Conservation (phyloP, 2,329 filamentous ascomycete species). For the Fusarium incarnatum region DNA sequence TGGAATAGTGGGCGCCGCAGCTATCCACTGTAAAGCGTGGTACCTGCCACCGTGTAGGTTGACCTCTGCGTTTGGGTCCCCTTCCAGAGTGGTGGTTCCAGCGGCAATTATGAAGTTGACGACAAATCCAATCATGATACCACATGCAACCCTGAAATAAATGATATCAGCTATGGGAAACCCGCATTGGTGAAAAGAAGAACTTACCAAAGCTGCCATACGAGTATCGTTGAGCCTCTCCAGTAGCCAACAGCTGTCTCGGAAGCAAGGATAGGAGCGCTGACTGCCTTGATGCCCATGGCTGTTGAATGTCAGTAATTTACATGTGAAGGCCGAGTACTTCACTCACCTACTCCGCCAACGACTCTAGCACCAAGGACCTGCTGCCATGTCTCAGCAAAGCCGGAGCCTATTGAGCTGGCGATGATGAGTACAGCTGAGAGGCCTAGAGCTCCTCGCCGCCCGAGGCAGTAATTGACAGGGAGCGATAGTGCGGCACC, state of each 20-base stretch:
- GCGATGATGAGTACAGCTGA: conserved; percentile 54
- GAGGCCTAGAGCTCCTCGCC: conserved; percentile 53
- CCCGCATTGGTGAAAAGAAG: background rate
- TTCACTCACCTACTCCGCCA: conserved; percentile 26
- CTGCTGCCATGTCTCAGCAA: conserved; percentile 47
- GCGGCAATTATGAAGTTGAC: conserved; percentile 37
- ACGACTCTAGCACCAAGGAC: conserved; percentile 48
- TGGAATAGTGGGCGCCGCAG: conserved; percentile 53
- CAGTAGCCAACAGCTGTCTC: conserved; percentile 61
- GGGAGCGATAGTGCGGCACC: conserved; percentile 54
- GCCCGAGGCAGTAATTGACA: conserved; percentile 53
- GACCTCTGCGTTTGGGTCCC: background rate
- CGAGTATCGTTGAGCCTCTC: conserved; percentile 60
- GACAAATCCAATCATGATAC: conserved; percentile 43
- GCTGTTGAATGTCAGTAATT: conserved; percentile 39
- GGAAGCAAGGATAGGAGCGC: conserved; percentile 59
- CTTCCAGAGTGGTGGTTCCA: conserved; percentile 8
- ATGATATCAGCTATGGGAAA: background rate
- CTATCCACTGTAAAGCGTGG: conserved; percentile 47
- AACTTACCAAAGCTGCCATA: conserved; percentile 59
- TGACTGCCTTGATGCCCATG: conserved; percentile 63
- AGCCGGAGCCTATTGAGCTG: conserved; percentile 53
- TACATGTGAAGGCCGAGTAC: rapidly evolving
- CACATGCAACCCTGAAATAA: conserved; percentile 38
- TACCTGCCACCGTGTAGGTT: conserved; percentile 12